phyloP scores from a whole-genome alignment of 371 early-diverging fungal genomes.

The Gilbertella persicaria region DNA sequence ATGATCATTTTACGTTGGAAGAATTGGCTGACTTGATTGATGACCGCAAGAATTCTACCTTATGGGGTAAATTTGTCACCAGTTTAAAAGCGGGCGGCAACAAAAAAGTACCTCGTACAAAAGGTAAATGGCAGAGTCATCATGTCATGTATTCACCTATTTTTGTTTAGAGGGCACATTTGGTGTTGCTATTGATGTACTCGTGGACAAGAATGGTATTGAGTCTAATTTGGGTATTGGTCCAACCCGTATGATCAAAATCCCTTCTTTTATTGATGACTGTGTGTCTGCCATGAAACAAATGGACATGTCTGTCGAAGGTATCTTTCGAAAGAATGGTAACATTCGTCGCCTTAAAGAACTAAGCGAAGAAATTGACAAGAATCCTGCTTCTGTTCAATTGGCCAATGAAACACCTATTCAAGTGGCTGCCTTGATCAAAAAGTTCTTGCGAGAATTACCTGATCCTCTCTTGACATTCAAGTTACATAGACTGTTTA shows the following conservation, averaged over 20 bases:
- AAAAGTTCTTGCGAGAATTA: constrained; percentile 89
- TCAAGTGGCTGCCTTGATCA: constrained; percentile 92
- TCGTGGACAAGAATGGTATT: constrained; percentile 83
- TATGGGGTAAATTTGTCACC: constrained; percentile 76
- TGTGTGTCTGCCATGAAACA: constrained; percentile 76
- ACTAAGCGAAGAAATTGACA: constrained; percentile 74
- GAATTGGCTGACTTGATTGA: constrained; percentile 76
- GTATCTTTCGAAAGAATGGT: constrained; percentile 96
- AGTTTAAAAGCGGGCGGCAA: constrained; percentile 60
- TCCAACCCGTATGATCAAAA: constrained; percentile 67
- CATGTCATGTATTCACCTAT: neutral
- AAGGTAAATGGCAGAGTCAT: constrained; percentile 41
- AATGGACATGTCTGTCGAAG: constrained; percentile 89
- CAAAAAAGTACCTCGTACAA: constrained; percentile 60
- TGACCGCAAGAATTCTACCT: constrained; percentile 63
- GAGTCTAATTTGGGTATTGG: constrained; percentile 83
- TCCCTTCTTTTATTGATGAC: constrained; percentile 87
- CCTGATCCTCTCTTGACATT: constrained; percentile 95
- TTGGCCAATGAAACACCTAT: constrained; percentile 83
- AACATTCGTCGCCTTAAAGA: constrained; percentile 88
- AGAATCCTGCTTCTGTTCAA: constrained; percentile 73
- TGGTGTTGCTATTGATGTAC: constrained; percentile 86
- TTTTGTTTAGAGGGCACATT: constrained; percentile 70
- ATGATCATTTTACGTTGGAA: constrained; percentile 62
- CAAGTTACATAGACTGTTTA: constrained; percentile 79